Conservation (phyloP, 1,284 basidiomycete species). For the Omphalotus olearius region DNA sequence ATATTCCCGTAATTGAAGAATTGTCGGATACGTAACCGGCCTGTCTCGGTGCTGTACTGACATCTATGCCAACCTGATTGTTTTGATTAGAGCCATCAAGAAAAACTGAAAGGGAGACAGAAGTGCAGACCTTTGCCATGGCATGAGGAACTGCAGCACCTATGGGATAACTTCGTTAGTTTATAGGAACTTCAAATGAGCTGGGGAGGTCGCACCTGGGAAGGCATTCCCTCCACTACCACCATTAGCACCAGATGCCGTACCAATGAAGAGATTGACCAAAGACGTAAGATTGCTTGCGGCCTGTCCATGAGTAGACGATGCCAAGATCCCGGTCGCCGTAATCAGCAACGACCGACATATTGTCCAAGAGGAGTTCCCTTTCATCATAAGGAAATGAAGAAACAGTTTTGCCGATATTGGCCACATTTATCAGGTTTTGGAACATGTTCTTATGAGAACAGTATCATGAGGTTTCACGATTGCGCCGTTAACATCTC, state of each 20-base stretch:
- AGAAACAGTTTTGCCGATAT: too few species aligned
- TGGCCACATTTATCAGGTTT: too few species aligned
- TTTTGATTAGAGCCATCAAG: not conserved
- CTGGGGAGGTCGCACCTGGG: conserved; percentile 29
- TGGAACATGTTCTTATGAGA: too few species aligned
- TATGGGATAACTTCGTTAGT: conserved; percentile 9
- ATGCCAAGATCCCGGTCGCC: too few species aligned
- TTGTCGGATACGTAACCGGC: conserved; percentile 41
- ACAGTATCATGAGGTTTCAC: too few species aligned
- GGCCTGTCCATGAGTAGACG: too few species aligned
- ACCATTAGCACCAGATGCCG: conserved; percentile 40
- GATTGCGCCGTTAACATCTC: too few species aligned
- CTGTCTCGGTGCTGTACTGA: conserved; percentile 41
- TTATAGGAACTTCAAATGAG: not conserved
- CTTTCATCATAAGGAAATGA: too few species aligned
- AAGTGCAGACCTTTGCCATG: conserved; percentile 41
- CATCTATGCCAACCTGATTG: conserved; percentile 43
- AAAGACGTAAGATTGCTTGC: conserved; percentile 30
- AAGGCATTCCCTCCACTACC: conserved; percentile 46
- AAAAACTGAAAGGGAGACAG: not conserved
- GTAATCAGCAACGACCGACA: too few species aligned
- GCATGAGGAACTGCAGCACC: conserved; percentile 46
- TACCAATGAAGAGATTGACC: conserved; percentile 47
- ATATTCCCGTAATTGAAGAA: conserved; percentile 41
- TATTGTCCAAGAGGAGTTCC: too few species aligned